Evolutionary conservation across 2,329 filamentous ascomycete species (phyloP), one percentile per base, ranked within the genome.

Genomic region (Arthrinium puccinioides): DNA sequence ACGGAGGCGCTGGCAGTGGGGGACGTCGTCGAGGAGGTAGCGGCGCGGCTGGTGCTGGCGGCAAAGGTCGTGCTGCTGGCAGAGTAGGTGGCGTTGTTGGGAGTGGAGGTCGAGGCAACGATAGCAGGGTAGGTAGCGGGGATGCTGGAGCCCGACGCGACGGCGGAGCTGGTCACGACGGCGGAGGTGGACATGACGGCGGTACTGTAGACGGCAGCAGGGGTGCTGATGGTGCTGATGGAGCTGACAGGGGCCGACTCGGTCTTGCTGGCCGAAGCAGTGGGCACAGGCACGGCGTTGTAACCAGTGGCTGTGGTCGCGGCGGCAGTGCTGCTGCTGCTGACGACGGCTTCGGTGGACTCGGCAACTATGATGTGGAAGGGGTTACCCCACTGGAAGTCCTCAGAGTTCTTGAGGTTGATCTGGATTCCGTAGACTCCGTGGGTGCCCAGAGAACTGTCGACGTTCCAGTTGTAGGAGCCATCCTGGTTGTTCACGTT

Each of bases 361-460:
- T 43, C 50, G 31, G 43, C 53, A 32, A 53, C 61, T 38, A 54
- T 52, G 51, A 78, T 76, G 52, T 63, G 49, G 66, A 82, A 82
- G 49, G 74, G 74, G 63, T 70, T 70, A 39, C 74, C 77, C 69
- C 72, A 81, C 68, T 82, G 76, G 69, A 74, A 76, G 53, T 68
- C 59, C 9, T 34, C 44, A 16, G 61, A 37, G 60, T 76, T 53
- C 47, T 72, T 67, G 24, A 69, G 63, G 44, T 56, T 56, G 59
- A 82, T 63, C 60, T 67, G 62, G 54, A 82, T 62, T 46, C 77
- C 78, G 59, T 81, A 82, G 51, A 67, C 66, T 36, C 60, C 61
- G 27, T 63, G 53, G 40, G 50, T 50, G 44, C 68, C 70, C 20
- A 73, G 64, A 20, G 53, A 44, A 42, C 61, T 50, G 52, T 62